Conservation (phyloP, 345 rosid genomes). For the Bruguiera gymnorhiza region DNA sequence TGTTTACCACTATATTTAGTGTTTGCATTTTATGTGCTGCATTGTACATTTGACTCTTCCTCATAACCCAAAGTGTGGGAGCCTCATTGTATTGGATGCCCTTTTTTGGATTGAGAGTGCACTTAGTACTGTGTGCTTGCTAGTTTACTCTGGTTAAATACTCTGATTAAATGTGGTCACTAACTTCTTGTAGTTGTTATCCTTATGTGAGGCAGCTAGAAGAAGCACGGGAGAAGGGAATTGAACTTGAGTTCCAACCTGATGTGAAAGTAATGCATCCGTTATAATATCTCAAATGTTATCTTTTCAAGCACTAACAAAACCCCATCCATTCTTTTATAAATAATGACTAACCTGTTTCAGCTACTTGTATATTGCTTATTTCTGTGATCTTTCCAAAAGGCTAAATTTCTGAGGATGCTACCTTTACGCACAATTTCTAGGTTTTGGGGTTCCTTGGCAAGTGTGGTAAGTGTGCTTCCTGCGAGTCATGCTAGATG, state of each 20-base stretch:
- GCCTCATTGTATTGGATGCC: no score
- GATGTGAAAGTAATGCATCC: constrained; percentile 57
- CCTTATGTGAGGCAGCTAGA: constrained; percentile 47
- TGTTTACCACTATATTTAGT: neutral
- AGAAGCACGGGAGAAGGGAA: constrained; percentile 76
- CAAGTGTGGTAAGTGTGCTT: constrained; percentile 53
- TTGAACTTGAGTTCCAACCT: constrained; percentile 73
- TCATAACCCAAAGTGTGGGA: no score
- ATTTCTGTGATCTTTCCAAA: constrained; percentile 13
- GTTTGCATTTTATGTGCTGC: neutral
- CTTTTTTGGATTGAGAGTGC: no score
- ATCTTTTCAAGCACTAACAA: neutral
- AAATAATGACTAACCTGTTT: neutral
- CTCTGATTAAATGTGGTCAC: neutral
- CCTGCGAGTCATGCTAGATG: neutral
- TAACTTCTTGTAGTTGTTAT: constrained; percentile 10
- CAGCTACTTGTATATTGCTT: no score
- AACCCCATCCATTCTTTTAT: neutral
- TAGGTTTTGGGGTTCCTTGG: constrained; percentile 78
- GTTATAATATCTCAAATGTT: neutral
- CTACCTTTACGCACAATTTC: constrained; percentile 86
- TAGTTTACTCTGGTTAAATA: neutral
- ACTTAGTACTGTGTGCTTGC: neutral
- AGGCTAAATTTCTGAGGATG: constrained; percentile 81
- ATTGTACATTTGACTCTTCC: neutral